Conservation (phyloP, 129 eudicot genomes). For the Chrysanthemum lavandulifolium region DNA sequence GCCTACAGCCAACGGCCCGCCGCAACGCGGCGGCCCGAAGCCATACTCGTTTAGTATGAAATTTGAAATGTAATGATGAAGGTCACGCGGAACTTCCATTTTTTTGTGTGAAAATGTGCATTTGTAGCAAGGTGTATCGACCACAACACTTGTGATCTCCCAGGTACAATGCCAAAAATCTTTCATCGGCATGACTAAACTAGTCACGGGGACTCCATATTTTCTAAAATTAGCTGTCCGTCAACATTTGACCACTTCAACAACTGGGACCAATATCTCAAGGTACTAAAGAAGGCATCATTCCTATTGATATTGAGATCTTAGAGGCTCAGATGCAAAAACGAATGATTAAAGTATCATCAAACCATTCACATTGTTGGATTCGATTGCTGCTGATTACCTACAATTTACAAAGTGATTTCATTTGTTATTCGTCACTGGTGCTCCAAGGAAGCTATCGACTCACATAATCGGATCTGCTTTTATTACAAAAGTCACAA, state of each 20-base stretch:
- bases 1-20: too few species aligned
- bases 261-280: neutral
- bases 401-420: neutral
- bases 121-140: neutral
- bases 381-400: neutral
- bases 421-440: neutral
- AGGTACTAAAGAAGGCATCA: neutral
- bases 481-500: neutral
- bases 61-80: neutral
- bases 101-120: neutral
- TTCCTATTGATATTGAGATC: neutral
- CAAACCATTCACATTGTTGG: neutral
- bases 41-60: slow-evolving; percentile 4
- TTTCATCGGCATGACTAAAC: neutral
- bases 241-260: neutral
- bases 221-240: neutral
- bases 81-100: neutral
- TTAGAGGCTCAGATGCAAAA: neutral
- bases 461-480: neutral
- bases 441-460: neutral
- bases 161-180: neutral
- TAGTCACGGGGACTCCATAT: neutral
- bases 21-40: too few species aligned
- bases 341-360: neutral
- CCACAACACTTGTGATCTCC: neutral